These are phyloP conservation scores for Melaleuca alternifolia DNA, from an alignment of 345 rosid genomes.

Conservation along the genomic window DNA sequence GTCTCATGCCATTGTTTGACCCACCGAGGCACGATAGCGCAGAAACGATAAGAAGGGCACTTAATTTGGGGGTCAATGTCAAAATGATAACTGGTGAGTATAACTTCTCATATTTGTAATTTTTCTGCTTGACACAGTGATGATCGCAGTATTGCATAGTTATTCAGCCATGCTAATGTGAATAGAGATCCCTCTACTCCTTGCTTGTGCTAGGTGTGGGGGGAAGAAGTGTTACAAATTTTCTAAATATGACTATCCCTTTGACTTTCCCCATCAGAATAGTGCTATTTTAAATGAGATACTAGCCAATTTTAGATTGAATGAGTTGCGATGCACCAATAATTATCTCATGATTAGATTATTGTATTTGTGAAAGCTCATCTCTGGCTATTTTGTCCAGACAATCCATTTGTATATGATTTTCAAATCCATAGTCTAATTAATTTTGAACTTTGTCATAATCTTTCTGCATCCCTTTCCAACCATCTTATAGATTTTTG, in stretches of 20 bases:
- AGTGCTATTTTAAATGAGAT: not conserved
- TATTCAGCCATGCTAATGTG: not conserved
- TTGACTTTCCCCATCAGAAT: not conserved
- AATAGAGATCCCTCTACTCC: not conserved
- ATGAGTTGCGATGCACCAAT: not conserved
- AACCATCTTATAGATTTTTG: not conserved
- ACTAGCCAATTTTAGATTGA: not conserved
- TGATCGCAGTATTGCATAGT: not conserved
- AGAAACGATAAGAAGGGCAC: conserved; percentile 46
- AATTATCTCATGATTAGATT: not conserved
- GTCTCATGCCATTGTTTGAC: conserved; percentile 54
- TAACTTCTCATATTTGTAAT: not conserved
- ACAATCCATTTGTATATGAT: not conserved
- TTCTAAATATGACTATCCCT: not conserved
- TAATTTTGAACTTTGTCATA: not conserved
- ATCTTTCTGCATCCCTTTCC: not conserved
- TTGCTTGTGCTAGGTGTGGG: not conserved
- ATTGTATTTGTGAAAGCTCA: not conserved
- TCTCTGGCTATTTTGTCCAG: not conserved
- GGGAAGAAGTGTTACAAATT: not conserved
- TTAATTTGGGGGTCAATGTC: conserved; percentile 60
- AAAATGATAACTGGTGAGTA: conserved; percentile 52
- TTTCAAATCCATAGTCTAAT: not conserved
- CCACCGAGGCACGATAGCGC: conserved; percentile 67
- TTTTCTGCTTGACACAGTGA: not conserved